phyloP scores from a whole-genome alignment of 225 moss, liverwort and hornwort genomes.

The Straminergon stramineum region DNA sequence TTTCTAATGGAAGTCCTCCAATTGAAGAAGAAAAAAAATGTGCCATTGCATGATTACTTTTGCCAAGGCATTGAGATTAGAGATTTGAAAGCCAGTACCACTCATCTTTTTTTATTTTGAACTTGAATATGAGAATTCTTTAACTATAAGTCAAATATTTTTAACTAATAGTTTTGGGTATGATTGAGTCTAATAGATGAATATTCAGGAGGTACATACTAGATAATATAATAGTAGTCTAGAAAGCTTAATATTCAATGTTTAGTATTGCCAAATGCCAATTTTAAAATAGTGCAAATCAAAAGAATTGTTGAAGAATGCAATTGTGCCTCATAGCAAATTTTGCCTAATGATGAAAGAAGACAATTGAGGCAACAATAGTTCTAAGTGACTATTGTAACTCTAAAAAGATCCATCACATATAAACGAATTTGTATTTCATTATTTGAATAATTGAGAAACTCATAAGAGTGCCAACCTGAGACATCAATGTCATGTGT shows the following conservation, averaged over 20 bases:
- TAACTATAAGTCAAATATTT: neutral
- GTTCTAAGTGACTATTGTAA: fast-evolving
- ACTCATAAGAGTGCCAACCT: neutral
- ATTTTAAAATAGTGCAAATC: neutral
- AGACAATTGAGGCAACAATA: too few species aligned
- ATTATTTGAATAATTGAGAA: neutral
- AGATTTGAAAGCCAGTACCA: neutral
- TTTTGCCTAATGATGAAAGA: too few species aligned
- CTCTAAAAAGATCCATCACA: neutral
- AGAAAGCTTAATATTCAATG: neutral
- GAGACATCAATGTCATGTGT: slow-evolving; percentile 37
- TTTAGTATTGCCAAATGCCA: neutral
- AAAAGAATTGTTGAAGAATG: neutral
- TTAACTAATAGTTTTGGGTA: too few species aligned
- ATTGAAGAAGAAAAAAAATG: neutral
- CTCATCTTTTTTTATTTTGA: neutral
- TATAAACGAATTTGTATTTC: neutral
- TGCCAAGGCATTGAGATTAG: neutral
- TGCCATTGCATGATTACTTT: neutral
- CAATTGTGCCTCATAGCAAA: neutral
- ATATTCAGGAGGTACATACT: neutral
- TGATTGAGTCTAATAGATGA: neutral
- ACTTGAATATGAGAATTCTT: neutral
- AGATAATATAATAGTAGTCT: too few species aligned
- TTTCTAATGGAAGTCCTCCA: too few species aligned